Evolutionary conservation across 2,329 filamentous ascomycete genomes (phyloP), one percentile per base, ranked within the genome.

Genomic region (Mariannaea elegans): DNA sequence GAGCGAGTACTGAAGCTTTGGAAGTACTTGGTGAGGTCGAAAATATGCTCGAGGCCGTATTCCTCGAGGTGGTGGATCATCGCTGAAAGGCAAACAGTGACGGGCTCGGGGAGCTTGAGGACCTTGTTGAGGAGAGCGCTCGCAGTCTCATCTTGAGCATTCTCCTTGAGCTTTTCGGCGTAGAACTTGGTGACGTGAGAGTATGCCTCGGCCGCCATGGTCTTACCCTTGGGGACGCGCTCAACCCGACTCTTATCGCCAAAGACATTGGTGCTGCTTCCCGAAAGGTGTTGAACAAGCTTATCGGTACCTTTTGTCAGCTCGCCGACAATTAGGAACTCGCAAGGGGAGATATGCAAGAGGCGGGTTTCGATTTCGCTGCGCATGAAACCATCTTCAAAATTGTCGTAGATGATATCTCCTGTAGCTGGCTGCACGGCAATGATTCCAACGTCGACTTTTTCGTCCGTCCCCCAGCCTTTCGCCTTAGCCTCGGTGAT

Each of bases 381-480:
- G 47, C 95, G 85, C 94, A 99, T 97, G 78, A 98, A 98, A 2
- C 94, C 93, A 71, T 99, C 95, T 68, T 98, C 93, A 69, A 99
- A 99, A 59, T 90, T 89, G 72, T 99, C 95, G 70, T 97, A 96
- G 56, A 98, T 90, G 68, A 99, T 93, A 74, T 98, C 94, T 56
- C 95, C 95, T 0, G 95, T 99, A 1, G 93, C 91, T 8, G 95
- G 95, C 71, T 99, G 95, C 4, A 99, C 95, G 23, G 95, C 95
- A 19, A 99, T 83, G 58, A 99, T 87, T 1, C 95, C 95, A 21
- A 98, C 89, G 56, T 95, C 87, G 1, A 98, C 94, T 71, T 92
- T 97, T 74, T 99, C 95, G 72, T 98, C 94, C 0, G 92, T 94
- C 2, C 93, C 93, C 76, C 84, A 89, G 67, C 85, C 84, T 53